Conservation (phyloP, 495 filamentous ascomycete species). For the Geoglossum glabrum region DNA sequence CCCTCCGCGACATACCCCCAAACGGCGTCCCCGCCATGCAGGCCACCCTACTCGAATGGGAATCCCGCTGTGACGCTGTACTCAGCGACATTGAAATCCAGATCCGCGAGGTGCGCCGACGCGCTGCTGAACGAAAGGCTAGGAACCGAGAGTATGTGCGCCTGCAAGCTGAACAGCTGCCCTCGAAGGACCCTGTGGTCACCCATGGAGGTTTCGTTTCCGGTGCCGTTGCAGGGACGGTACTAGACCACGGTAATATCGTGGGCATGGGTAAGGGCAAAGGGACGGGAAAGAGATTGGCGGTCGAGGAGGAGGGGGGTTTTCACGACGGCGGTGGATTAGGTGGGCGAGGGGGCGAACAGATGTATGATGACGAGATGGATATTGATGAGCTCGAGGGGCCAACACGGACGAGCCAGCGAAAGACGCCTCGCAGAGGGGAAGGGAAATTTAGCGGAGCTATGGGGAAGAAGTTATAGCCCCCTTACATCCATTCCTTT, state of each 20-base stretch:
- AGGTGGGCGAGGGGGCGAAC: not conserved
- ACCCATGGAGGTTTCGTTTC: not conserved
- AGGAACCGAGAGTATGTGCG: not conserved
- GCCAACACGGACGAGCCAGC: not conserved
- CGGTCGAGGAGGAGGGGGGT: not conserved
- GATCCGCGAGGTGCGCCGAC: slow-evolving; percentile 34
- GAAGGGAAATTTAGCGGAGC: not conserved
- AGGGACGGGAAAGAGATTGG: not conserved
- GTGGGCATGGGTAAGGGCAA: not conserved
- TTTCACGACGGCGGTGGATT: not conserved
- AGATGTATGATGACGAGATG: slow-evolving; percentile 1
- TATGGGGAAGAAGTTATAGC: not conserved
- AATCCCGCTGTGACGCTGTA: slow-evolving; percentile 50
- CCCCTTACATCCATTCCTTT: no score
- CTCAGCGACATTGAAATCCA: slow-evolving; percentile 55
- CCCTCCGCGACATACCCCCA: slow-evolving; percentile 68
- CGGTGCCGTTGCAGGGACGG: not conserved
- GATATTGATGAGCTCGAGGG: slow-evolving; percentile 2
- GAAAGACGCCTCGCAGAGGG: not conserved
- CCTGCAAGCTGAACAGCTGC: not conserved
- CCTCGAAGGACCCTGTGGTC: not conserved
- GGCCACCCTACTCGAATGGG: slow-evolving; percentile 48
- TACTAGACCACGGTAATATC: not conserved
- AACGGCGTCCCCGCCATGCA: slow-evolving; percentile 46
- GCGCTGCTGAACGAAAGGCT: slow-evolving; percentile 30